Evolutionary conservation across 371 early-diverging fungal genomes (phyloP), one percentile per base, ranked within the genome.

Genomic region (Lichtheimia hyalospora): DNA sequence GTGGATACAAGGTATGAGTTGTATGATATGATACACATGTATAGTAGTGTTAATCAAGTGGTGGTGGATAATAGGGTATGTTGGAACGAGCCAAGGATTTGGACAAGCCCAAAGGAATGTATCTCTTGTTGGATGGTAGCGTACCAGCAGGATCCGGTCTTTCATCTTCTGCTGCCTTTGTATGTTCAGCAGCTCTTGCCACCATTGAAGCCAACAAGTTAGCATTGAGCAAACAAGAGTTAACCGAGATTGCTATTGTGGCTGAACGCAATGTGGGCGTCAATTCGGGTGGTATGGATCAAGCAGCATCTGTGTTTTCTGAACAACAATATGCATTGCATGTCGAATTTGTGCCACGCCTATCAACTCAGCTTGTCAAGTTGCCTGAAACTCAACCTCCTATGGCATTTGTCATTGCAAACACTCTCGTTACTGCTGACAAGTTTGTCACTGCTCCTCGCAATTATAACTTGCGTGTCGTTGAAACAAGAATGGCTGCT

Each of bases 381-480:
- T 73, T 92, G 25, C 86, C 89, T 15, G 64, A 77, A 1, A 79
- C 83, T 1, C 46, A 56, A 3, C 86, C 79, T 15, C 73, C 78
- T 2, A 61, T 87, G 42, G 84, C 86, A 7, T 96, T 97, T 72
- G 91, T 96, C 41, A 88, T 97, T 63, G 94, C 96, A 54, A 90
- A 97, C 74, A 90, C 96, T 0, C 73, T 93, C 49, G 94, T 96
- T 3, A 85, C 84, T 1, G 84, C 94, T 18, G 93, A 97, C 67
- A 97, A 97, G 75, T 86, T 88, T 54, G 89, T 88, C 13, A 92
- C 95, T 14, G 96, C 92, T 8, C 94, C 95, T 14, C 84, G 82
- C 13, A 84, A 92, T 73, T 97, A 96, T 70, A 97, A 97, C 70
- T 79, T 96, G 18, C 89, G 97, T 43, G 97, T 96, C 0, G 93